phyloP scores from a whole-genome alignment of 2,329 filamentous ascomycete species.

The Cryphonectria naterciae region DNA sequence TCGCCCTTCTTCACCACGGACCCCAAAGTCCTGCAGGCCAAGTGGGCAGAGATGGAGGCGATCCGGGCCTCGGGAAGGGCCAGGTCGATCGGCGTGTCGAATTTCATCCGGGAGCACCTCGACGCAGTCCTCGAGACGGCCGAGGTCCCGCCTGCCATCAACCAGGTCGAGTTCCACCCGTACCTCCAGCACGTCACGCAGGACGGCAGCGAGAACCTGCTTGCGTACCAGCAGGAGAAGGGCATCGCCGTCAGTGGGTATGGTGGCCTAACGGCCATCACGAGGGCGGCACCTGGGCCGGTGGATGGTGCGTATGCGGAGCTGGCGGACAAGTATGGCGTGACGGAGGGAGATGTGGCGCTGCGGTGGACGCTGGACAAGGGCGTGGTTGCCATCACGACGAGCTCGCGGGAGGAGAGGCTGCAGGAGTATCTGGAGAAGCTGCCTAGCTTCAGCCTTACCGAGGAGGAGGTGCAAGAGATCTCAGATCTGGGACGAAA shows the following conservation, averaged over 20 bases:
- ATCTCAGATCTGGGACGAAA: slow-evolving; percentile 40
- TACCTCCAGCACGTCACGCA: slow-evolving; percentile 51
- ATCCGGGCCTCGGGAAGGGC: slow-evolving; percentile 66
- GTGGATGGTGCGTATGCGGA: slow-evolving; percentile 54
- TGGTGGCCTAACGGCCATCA: slow-evolving; percentile 52
- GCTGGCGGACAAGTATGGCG: slow-evolving; percentile 59
- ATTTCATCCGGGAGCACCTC: slow-evolving; percentile 62
- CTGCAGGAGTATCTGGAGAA: slow-evolving; percentile 55
- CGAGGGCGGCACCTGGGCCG: slow-evolving; percentile 54
- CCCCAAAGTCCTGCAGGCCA: slow-evolving; percentile 53
- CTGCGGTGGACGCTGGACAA: slow-evolving; percentile 55
- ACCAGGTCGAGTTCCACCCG: slow-evolving; percentile 78
- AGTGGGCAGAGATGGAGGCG: slow-evolving; percentile 60
- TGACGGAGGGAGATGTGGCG: slow-evolving; percentile 58
- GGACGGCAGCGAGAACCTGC: slow-evolving; percentile 43
- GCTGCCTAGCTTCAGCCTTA: slow-evolving; percentile 56
- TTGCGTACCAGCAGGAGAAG: slow-evolving; percentile 47
- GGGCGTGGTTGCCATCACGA: slow-evolving; percentile 58
- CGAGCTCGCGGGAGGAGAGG: slow-evolving; percentile 56
- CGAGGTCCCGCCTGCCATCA: slow-evolving; percentile 64
- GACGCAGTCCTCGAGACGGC: slow-evolving; percentile 58
- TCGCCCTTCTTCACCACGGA: slow-evolving; percentile 16
- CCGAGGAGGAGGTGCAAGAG: slow-evolving; percentile 55
- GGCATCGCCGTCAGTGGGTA: slow-evolving; percentile 61
- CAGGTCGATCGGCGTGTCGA: slow-evolving; percentile 73